Evolutionary conservation across 2,329 filamentous ascomycete species (phyloP).

Genomic region (Sclerotinia minor): DNA sequence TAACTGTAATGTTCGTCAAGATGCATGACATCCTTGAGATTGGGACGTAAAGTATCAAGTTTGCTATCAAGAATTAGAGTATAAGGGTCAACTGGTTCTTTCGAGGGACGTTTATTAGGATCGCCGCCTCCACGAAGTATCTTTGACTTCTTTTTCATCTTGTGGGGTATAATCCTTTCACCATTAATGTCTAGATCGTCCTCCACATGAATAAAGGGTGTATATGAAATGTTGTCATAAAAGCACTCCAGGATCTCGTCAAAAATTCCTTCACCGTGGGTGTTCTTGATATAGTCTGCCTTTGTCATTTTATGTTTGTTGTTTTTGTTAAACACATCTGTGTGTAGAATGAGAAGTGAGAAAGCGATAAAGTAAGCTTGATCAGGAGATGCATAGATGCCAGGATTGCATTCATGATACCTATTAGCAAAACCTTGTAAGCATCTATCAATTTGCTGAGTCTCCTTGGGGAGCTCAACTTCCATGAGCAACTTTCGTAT

Average conservation of each 20-base stretch:
- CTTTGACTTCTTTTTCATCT: constrained; percentile 64
- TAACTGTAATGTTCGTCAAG: constrained; percentile 92
- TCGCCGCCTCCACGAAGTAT: constrained; percentile 68
- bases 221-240: constrained; percentile 98
- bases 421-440: constrained; percentile 92
- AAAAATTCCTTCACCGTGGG: constrained; percentile 85
- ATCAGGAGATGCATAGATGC: constrained; percentile 86
- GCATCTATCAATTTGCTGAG: constrained; percentile 94
- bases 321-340: constrained; percentile 99
- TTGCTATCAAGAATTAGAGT: constrained; percentile 89
- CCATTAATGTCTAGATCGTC: constrained; percentile 81
- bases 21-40: constrained; percentile 87
- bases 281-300: constrained; percentile 91
- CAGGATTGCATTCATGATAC: constrained; percentile 97
- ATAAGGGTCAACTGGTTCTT: constrained; percentile 93
- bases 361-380: constrained; percentile 99
- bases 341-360: constrained; percentile 92
- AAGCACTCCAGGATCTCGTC: constrained; percentile 94
- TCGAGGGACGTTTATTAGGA: constrained; percentile 62
- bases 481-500: constrained; percentile 95
- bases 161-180: constrained; percentile 69
- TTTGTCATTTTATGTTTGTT: constrained; percentile 99
- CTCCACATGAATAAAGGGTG: constrained; percentile 96
- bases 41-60: constrained; percentile 78
- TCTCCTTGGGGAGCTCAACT: constrained; percentile 93